Evolutionary conservation across 768 basidiomycete genomes (phyloP).

Genomic region (Auricularia sp.): DNA sequence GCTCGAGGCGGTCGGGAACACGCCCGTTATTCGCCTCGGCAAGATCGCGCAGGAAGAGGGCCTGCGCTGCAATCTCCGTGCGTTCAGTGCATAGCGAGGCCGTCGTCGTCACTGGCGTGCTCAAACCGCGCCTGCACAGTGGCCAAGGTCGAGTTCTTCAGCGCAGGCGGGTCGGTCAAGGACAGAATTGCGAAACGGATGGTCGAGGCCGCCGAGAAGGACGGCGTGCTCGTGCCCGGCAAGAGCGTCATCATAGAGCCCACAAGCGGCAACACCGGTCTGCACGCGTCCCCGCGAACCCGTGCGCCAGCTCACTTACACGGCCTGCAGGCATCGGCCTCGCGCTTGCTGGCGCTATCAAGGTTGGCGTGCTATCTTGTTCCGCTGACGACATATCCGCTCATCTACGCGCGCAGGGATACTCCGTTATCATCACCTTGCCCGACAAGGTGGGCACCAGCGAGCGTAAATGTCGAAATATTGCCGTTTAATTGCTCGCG

Average conservation of each 20-base stretch:
- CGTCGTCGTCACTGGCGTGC: not conserved
- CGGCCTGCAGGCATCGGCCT: slow-evolving; percentile 68
- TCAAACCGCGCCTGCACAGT: slow-evolving; percentile 33
- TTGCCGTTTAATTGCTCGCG: not conserved
- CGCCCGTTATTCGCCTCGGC: slow-evolving; percentile 81
- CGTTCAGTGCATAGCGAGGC: slow-evolving; percentile 20
- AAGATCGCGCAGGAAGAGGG: slow-evolving; percentile 64
- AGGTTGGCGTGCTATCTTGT: slow-evolving; percentile 40
- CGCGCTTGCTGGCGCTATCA: slow-evolving; percentile 87
- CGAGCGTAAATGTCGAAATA: not conserved
- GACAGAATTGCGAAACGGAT: slow-evolving; percentile 94
- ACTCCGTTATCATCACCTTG: slow-evolving; percentile 80
- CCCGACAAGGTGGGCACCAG: slow-evolving; percentile 55
- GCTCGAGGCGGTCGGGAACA: slow-evolving; percentile 80
- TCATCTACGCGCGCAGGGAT: slow-evolving; percentile 78
- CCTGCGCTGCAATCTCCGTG: slow-evolving; percentile 82
- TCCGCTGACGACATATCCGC: slow-evolving; percentile 20
- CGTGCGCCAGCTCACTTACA: not conserved
- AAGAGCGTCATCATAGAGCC: slow-evolving; percentile 92
- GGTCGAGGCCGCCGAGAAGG: slow-evolving; percentile 87
- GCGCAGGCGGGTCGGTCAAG: slow-evolving; percentile 89
- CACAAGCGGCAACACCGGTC: slow-evolving; percentile 92
- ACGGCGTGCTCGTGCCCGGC: slow-evolving; percentile 76
- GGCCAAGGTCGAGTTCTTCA: slow-evolving; percentile 84
- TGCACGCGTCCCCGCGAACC: slow-evolving; percentile 11